These are phyloP conservation scores for Candida sp. DNA, from an alignment of 1,139 yeast species.

Conservation along the genomic window DNA sequence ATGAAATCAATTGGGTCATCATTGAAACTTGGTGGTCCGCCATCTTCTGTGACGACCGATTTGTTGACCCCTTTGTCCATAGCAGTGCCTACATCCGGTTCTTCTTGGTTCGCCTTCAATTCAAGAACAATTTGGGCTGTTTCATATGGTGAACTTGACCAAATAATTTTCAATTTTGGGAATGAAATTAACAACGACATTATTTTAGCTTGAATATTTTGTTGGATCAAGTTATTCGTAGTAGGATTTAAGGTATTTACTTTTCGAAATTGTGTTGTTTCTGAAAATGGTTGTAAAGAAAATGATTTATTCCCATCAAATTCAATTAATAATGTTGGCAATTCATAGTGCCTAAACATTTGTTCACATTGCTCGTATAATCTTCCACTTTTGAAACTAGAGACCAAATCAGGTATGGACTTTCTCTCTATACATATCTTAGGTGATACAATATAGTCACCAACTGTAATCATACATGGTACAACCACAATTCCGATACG, in stretches of 20 bases:
- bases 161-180: constrained; percentile 75
- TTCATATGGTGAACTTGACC: constrained; percentile 94
- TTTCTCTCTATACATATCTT: constrained; percentile 90
- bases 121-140: constrained; percentile 86
- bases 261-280: constrained; percentile 27
- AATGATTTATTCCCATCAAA: constrained; percentile 87
- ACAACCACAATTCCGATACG: constrained; percentile 72
- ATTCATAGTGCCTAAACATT: constrained; percentile 80
- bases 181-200: constrained; percentile 69
- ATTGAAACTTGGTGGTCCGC: constrained; percentile 50
- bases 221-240: constrained; percentile 48
- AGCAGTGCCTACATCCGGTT: constrained; percentile 76
- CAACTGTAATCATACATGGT: constrained; percentile 88
- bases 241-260: constrained; percentile 29
- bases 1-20: constrained; percentile 71
- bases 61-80: constrained; percentile 57
- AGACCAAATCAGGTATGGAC: constrained; percentile 81
- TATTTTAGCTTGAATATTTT: constrained; percentile 73
- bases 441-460: constrained; percentile 88
- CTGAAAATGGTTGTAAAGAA: constrained; percentile 80
- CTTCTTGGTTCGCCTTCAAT: constrained; percentile 69
- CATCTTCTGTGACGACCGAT: constrained; percentile 31
- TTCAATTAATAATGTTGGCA: constrained; percentile 82
- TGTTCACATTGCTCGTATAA: constrained; percentile 82
- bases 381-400: constrained; percentile 83